Conservation (phyloP, 2,329 filamentous ascomycete species). For the Diaporthe velutina region DNA sequence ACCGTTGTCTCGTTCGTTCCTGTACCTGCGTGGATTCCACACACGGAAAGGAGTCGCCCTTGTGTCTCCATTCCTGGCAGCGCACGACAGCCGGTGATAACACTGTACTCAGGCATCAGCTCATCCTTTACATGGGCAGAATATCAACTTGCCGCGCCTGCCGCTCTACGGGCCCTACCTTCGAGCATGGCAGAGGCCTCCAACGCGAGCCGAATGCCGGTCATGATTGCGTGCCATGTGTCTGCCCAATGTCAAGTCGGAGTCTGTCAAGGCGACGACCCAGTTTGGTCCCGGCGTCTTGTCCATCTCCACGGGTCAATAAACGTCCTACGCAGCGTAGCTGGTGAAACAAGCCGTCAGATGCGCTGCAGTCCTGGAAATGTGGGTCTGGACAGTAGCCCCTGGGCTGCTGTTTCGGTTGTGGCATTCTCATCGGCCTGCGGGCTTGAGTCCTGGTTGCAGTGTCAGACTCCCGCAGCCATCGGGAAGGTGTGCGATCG, state of each 20-base stretch:
- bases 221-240: constrained; percentile 5
- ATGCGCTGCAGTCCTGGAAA: constrained; percentile 6
- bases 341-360: constrained; percentile 34
- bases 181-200: constrained; percentile 6
- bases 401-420: background rate
- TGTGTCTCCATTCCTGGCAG: constrained; percentile 25
- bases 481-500: background rate
- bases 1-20: constrained; percentile 7
- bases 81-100: constrained; percentile 22
- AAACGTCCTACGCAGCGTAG: constrained; percentile 27
- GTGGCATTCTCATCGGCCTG: background rate
- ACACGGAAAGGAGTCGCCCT: constrained; percentile 24
- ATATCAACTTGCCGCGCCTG: constrained; percentile 32
- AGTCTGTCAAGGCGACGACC: constrained; percentile 23
- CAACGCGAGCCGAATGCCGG: constrained; percentile 20
- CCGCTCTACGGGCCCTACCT: constrained; percentile 1
- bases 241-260: constrained; percentile 13
- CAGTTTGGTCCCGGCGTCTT: constrained; percentile 29
- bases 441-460: background rate
- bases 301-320: constrained; percentile 37
- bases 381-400: constrained; percentile 28
- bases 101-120: constrained; percentile 28
- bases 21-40: constrained; percentile 16
- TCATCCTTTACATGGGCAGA: constrained; percentile 30
- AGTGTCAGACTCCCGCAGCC: background rate